phyloP scores from a whole-genome alignment of 306 rosid species.

The Cyamopsis tetragonoloba region DNA sequence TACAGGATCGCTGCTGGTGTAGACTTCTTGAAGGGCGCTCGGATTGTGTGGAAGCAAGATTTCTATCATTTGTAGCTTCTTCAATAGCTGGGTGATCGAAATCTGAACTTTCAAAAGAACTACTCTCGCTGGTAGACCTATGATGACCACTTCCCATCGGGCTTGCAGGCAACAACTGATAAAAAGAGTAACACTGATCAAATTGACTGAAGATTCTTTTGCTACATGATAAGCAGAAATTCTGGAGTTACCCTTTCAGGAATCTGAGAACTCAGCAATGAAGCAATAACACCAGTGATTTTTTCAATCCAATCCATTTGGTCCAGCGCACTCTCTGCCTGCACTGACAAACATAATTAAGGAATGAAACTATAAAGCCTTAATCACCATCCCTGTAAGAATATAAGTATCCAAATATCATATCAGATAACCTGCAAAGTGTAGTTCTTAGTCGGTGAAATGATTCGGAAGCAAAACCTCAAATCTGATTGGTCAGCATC shows the following conservation, averaged over 20 bases:
- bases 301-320: conserved; percentile 99
- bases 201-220: conserved; percentile 17
- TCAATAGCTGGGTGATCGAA: conserved; percentile 79
- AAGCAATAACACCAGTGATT: conserved; percentile 99
- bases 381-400: conserved; percentile 12
- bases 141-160: conserved; percentile 95
- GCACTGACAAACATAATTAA: conserved; percentile 79
- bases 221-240: conserved; percentile 19
- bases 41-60: conserved; percentile 41
- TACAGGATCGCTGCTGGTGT: conserved; percentile 70
- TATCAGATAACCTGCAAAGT: conserved; percentile 80
- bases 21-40: conserved; percentile 77
- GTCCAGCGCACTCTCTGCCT: conserved; percentile 99
- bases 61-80: conserved; percentile 75
- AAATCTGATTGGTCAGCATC: conserved; percentile 99
- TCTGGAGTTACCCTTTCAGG: conserved; percentile 81
- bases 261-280: conserved; percentile 92
- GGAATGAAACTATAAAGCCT: conserved; percentile 36
- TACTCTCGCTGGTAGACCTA: conserved; percentile 95
- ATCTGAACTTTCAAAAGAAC: conserved; percentile 98
- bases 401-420: conserved; percentile 7
- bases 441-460: conserved; percentile 97
- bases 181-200: conserved; percentile 25
- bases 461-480: conserved; percentile 97
- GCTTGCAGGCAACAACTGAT: conserved; percentile 82